Evolutionary conservation across 208 protist species (phyloP), one percentile per base, ranked within the genome.

Genomic region (Trypanosoma brucei): DNA sequence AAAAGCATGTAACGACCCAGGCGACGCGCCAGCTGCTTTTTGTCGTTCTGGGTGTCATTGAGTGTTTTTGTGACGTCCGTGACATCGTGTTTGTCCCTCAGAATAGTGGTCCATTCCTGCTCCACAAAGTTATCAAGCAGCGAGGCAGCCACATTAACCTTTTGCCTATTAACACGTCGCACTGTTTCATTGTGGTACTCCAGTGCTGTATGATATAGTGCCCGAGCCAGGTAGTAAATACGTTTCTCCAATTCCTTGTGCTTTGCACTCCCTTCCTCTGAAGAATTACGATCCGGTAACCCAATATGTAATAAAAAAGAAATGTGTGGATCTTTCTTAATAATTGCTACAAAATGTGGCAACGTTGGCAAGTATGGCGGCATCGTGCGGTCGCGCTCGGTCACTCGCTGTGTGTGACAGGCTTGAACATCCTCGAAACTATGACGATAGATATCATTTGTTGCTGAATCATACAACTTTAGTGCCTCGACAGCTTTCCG

Each of bases 131-230:
- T 62, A 54, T 94, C 88, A 22, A 94, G 72, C 38, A 91, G 68
- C 38, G 84, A 59, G 2, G 85, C 85, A 3, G 85, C 83, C 13
- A 94, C 83, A 39, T 80, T 75, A 38, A 88, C 81, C 72, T 92
- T 92, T 56, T 94, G 88, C 14, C 63, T 75, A 52, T 91, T 86
- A n/a, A 92, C 71, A 9, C 85, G 77, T 30, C 88, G 74, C 11
- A 91, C 46, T 0, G 46, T 54, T 55, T 91, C 76, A 57, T 86
- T 78, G 71, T 87, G 75, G 57, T 81, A 94, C 48, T 92, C 76
- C 9, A 92, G 53, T 34, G 85, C 85, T 13, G 70, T 89, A 30
- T 77, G 66, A 59, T 86, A 75, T 13, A 91, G 69, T 6, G 79
- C 78, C 0, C 70, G 35, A 5, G 75, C 84, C 2, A 93, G 81